Conservation (phyloP, 192 early-diverging fungal species). For the Backusella tarrabulga region DNA sequence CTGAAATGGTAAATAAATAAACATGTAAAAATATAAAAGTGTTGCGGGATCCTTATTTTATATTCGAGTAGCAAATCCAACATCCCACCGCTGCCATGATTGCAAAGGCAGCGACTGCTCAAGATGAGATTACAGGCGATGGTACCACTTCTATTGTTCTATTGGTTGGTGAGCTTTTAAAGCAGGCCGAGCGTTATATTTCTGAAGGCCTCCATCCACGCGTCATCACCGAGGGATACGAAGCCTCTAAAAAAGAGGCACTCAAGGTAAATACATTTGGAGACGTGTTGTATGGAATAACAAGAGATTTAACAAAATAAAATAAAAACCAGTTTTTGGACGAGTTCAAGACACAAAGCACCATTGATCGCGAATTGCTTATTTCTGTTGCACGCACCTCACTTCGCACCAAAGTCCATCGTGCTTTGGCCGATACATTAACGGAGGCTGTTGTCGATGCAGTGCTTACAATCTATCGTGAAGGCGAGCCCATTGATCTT, state of each 20-base stretch:
- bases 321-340: constrained; percentile 85
- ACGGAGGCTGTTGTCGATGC: constrained; percentile 98
- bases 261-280: constrained; percentile 64
- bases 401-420: constrained; percentile 92
- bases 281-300: too few relatives aligned
- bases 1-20: constrained; percentile 85
- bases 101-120: constrained; percentile 96
- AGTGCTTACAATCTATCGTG: constrained; percentile 81
- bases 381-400: constrained; percentile 92
- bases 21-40: neutral
- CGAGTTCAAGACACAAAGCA: constrained; percentile 69
- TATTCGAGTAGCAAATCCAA: constrained; percentile 88
- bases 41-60: neutral
- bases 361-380: constrained; percentile 89
- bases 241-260: constrained; percentile 94
- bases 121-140: constrained; percentile 99
- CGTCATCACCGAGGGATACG: constrained; percentile 95
- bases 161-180: constrained; percentile 95
- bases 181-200: constrained; percentile 91
- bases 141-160: constrained; percentile 98
- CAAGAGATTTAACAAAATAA: constrained; percentile 23
- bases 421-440: constrained; percentile 85
- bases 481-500: constrained; percentile 90
- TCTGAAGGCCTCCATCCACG: constrained; percentile 97
- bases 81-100: constrained; percentile 99